Conservation (phyloP, 192 early-diverging fungal species). For the Physocladia obscura region DNA sequence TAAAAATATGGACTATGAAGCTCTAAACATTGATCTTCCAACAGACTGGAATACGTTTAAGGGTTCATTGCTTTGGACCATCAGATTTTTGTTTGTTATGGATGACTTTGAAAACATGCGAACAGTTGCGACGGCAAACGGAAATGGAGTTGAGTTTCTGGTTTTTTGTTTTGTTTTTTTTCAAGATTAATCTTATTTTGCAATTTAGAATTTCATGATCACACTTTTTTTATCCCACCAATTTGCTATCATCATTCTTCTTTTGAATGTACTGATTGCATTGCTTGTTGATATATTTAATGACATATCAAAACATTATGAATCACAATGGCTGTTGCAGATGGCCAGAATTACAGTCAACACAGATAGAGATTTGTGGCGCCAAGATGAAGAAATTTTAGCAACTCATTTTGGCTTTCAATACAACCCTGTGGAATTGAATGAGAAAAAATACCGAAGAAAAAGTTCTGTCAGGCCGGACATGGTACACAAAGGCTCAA, state of each 20-base stretch:
- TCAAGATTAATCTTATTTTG: not conserved
- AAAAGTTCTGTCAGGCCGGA: not conserved
- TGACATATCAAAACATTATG: slow-evolving; percentile 5
- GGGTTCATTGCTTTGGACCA: slow-evolving; percentile 8
- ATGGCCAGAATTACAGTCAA: slow-evolving; percentile 12
- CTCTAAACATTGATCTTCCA: not conserved
- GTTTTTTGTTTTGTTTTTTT: not conserved
- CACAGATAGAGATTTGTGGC: not conserved
- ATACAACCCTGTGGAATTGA: slow-evolving; percentile 2
- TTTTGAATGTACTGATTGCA: slow-evolving; percentile 13
- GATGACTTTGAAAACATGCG: slow-evolving; percentile 3
- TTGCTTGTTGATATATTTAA: slow-evolving; percentile 13
- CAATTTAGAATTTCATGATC: not conserved
- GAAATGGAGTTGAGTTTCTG: no score
- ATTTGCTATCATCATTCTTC: not conserved
- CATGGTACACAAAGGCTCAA: not conserved
- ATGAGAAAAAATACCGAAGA: not conserved
- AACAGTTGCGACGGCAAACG: not conserved
- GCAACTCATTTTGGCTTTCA: slow-evolving; percentile 11
- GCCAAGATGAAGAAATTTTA: not conserved
- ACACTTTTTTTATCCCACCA: slow-evolving; percentile 3
- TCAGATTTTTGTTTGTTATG: slow-evolving; percentile 8
- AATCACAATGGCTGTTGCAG: slow-evolving; percentile 16
- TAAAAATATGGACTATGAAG: slow-evolving; percentile 12
- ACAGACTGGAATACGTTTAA: slow-evolving; percentile 1